These are phyloP conservation scores for Diaporthe aspalathi DNA, from an alignment of 2,329 filamentous ascomycete genomes.

Conservation along the genomic window DNA sequence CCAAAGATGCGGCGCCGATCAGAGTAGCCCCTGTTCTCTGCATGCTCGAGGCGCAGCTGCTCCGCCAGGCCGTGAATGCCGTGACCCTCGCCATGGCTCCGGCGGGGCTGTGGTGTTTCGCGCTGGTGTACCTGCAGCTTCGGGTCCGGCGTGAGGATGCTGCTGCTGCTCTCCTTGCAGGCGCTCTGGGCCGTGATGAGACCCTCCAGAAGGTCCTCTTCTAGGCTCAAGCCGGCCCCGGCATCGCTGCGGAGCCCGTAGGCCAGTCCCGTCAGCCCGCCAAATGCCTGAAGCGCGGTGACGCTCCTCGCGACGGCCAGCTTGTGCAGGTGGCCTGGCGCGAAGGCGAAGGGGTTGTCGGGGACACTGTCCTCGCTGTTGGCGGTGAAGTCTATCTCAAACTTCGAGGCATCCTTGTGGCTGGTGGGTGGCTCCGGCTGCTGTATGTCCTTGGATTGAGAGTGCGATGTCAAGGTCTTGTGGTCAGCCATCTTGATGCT, in stretches of 20 bases:
- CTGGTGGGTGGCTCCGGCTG: background rate
- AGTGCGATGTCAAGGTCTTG: conserved; percentile 12
- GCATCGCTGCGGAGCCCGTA: conserved; percentile 62
- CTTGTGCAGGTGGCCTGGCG: conserved; percentile 64
- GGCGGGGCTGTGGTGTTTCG: conserved; percentile 41
- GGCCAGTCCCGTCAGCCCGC: conserved; percentile 65
- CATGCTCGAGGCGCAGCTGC: conserved; percentile 44
- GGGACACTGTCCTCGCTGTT: conserved; percentile 17
- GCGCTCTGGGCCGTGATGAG: conserved; percentile 62
- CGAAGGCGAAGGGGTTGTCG: conserved; percentile 65
- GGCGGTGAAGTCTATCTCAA: conserved; percentile 22
- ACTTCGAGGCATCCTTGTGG: background rate
- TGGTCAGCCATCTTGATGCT: conserved; percentile 26
- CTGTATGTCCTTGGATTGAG: conserved; percentile 3
- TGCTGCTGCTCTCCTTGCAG: conserved; percentile 45
- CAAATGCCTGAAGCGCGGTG: conserved; percentile 61
- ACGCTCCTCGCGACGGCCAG: conserved; percentile 63
- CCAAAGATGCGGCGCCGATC: conserved; percentile 79
- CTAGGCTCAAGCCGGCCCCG: conserved; percentile 59
- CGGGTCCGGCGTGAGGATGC: conserved; percentile 39
- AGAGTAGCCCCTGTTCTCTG: conserved; percentile 51
- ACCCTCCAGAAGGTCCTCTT: conserved; percentile 60
- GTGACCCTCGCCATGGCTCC: conserved; percentile 45
- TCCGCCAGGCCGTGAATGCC: conserved; percentile 43
- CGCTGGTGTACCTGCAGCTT: background rate